Base-by-base conservation (phyloP, 73 alveolate genomes). In the Stentor coeruleus region DNA sequence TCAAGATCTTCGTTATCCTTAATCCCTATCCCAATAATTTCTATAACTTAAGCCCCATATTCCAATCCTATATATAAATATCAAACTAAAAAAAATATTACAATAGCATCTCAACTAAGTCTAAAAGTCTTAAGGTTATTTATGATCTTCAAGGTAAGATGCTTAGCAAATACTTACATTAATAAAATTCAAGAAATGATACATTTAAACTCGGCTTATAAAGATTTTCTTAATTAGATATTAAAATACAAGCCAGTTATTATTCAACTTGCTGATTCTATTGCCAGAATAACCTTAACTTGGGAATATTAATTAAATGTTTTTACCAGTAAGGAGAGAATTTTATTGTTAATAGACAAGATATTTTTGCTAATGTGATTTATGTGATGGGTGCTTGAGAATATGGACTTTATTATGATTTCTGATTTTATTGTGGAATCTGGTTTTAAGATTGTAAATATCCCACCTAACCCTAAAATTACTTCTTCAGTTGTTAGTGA, bases 71-170 rank as follows among this genome's bases (percentile, higher is more conserved):
- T n/a, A n/a, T n/a, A n/a, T n/a, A n/a, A n/a, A n/a, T n/a, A 49
- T 11, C 20, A 20, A 49, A 6, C 20, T 20, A 49, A 6, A 49
- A 20, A 20, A 49, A 49, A 49, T 20, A 49, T 49, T 20, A 6
- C 20, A 49, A 49, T 49, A 20, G 66, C 6, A 20, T 20, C 66
- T 11, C 28, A 6, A 49, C 28, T 20, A 49, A 20, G 28, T 11
- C 66, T 49, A 49, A 49, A 35, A 88, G 87, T 58, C 59, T 82
- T 73, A 72, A 87, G 40, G n/a, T n/a, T n/a, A n/a, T n/a, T n/a
- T n/a, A n/a, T n/a, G n/a, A n/a, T n/a, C n/a, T n/a, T n/a, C n/a
- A n/a, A n/a, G n/a, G n/a, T n/a, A 11, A 11, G 20, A 11, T 49
- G 20, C 20, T 11, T 11, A 49, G 28, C 20, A 11, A 20, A 20